phyloP scores from a whole-genome alignment of 345 rosid species.

The Mercurialis annua region DNA sequence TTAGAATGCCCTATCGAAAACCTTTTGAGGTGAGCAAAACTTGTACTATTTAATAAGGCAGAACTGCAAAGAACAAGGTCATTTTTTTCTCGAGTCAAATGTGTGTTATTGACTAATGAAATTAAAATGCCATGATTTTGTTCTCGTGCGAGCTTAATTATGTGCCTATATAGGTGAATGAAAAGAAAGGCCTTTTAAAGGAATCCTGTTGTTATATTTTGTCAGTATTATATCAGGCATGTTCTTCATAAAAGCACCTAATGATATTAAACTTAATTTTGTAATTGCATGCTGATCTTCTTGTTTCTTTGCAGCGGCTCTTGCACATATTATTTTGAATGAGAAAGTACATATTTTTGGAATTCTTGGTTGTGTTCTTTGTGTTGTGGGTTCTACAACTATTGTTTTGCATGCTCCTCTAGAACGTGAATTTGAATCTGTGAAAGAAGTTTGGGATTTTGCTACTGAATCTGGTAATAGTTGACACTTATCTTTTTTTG shows the following conservation, averaged over 20 bases:
- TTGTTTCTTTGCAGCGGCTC: conserved; percentile 56
- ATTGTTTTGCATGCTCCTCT: conserved; percentile 97
- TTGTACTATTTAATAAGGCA: conserved; percentile 36
- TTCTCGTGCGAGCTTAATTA: conserved; percentile 30
- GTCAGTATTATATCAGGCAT: conserved; percentile 93
- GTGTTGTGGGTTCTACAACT: conserved; percentile 95
- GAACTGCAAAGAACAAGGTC: conserved; percentile 31
- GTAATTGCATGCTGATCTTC: conserved; percentile 16
- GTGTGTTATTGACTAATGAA: conserved; percentile 33
- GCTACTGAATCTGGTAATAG: conserved; percentile 92
- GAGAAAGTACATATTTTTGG: conserved; percentile 89
- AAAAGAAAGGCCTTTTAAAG: conserved; percentile 21
- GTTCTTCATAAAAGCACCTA: conserved; percentile 10
- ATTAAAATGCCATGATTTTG: conserved; percentile 36
- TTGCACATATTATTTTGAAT: conserved; percentile 80
- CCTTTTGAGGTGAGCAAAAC: conserved; percentile 28
- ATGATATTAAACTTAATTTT: background rate
- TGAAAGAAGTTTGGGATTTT: conserved; percentile 88
- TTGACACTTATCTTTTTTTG: background rate
- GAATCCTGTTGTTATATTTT: conserved; percentile 33
- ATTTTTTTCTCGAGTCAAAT: conserved; percentile 34
- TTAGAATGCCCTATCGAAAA: conserved; percentile 13
- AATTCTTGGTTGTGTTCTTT: conserved; percentile 86
- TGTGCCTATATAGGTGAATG: conserved; percentile 25
- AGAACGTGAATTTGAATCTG: conserved; percentile 84